phyloP scores from a whole-genome alignment of 768 basidiomycete genomes.

The Sarcodon aspratus region DNA sequence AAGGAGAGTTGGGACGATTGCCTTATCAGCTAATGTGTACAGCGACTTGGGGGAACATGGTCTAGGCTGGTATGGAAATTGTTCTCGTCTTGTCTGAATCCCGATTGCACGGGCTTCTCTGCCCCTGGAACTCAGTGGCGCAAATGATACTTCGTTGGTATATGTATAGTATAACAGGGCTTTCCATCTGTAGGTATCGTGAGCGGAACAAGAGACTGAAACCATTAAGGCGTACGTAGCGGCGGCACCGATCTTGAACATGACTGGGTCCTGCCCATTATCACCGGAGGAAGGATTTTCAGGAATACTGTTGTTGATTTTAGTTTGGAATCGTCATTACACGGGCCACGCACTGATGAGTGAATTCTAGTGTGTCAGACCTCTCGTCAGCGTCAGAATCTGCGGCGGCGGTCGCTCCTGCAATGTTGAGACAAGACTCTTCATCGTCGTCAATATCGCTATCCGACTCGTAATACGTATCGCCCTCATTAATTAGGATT shows the following conservation, averaged over 20 bases:
- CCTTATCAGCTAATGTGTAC: conserved; percentile 13
- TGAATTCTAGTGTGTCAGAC: too few relatives aligned
- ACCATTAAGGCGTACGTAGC: background rate
- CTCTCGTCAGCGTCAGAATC: background rate
- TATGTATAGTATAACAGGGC: conserved; percentile 12
- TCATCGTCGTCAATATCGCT: background rate
- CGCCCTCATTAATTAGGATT: background rate
- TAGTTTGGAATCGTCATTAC: background rate
- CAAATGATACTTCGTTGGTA: conserved; percentile 6
- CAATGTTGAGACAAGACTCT: background rate
- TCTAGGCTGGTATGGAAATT: background rate
- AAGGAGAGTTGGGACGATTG: background rate
- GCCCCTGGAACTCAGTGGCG: conserved; percentile 6
- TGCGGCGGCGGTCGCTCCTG: background rate
- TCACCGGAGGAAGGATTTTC: background rate
- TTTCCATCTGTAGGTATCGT: conserved; percentile 1
- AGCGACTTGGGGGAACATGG: conserved; percentile 15
- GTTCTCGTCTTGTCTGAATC: background rate
- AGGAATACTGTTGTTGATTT: background rate
- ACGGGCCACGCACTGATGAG: background rate
- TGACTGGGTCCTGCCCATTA: background rate
- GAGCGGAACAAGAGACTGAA: background rate
- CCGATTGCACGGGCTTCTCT: background rate
- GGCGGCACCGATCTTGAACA: background rate
- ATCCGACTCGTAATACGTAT: background rate